Evolutionary conservation across 1,284 basidiomycete species (phyloP), one percentile per base, ranked within the genome.

Genomic region (Ganoderma lucidum): DNA sequence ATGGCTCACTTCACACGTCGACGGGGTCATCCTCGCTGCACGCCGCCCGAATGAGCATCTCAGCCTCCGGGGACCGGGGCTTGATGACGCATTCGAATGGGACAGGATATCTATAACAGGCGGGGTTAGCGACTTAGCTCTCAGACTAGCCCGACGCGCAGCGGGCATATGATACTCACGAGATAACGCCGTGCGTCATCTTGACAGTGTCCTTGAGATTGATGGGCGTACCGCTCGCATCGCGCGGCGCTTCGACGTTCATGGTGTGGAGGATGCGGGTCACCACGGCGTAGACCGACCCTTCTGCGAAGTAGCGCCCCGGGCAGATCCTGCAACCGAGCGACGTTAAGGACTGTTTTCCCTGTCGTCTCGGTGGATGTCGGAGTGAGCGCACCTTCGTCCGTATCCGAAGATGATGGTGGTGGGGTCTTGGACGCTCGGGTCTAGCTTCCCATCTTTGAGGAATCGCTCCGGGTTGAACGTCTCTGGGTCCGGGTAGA

Each of bases 91-190:
- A 91, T 73, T 85, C 83, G 80, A 88, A 91, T 6, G 88, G 85
- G 70, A 84, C 86, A 6, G 89, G 89, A 73, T 89, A 87, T 74
- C 90, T 91, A 87, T 73, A 90, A 90, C 91, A 70, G 12, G 17
- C n/a, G 28, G n/a, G 37, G 23, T 64, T 39, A 64, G 53, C 28
- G 56, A 42, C 3, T n/a, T 17, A 42, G 59, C 8, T 28, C 15
- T 14, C 12, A 12, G 39, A 23, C 41, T 39, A 56, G 12, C 19
- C n/a, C 35, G 17, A 35, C 32, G 45, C 30, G 32, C 19, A n/a
- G 30, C 32, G 45, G 30, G 4, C 30, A 56, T 14, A 32, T 35
- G 35, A 64, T 10, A 63, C 63, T 39, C 32, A 64, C 63, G 63
- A 64, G 35, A 64, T 35, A 35, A 53, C 28, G 41, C 63, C 63